Evolutionary conservation across 345 rosid genomes (phyloP).

Genomic region (Hevea brasiliensis): DNA sequence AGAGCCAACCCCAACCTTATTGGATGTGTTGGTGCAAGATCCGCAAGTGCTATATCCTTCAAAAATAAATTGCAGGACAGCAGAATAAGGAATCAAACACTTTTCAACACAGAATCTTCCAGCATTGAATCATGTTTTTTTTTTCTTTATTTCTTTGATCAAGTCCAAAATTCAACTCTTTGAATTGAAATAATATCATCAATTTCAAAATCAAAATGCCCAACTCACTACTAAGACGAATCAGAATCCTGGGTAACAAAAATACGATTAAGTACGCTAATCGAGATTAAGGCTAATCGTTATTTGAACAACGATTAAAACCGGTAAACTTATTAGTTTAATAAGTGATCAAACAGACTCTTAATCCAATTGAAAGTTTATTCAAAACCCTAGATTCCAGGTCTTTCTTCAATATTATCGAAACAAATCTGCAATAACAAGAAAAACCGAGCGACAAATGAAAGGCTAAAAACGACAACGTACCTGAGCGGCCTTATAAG

Average conservation of each 20-base stretch:
- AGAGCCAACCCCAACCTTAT: conserved; percentile 83
- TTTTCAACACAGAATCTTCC: background rate
- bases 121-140: background rate
- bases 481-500: conserved; percentile 97
- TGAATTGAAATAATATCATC: too few species aligned
- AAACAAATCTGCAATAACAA: background rate
- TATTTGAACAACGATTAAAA: background rate
- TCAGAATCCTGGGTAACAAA: background rate
- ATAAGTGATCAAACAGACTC: background rate
- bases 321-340: background rate
- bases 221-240: background rate
- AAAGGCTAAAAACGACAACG: background rate
- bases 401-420: background rate
- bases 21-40: conserved; percentile 92
- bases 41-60: conserved; percentile 69
- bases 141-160: background rate
- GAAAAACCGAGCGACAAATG: background rate
- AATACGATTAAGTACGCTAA: background rate
- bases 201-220: background rate
- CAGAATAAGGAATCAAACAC: background rate
- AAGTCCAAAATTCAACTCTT: background rate
- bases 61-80: background rate
- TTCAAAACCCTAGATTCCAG: background rate
- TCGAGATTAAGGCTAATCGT: background rate
- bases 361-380: background rate